Evolutionary conservation across 2,329 filamentous ascomycete genomes (phyloP), one percentile per base, ranked within the genome.

Genomic region (Cladosporium sp.): DNA sequence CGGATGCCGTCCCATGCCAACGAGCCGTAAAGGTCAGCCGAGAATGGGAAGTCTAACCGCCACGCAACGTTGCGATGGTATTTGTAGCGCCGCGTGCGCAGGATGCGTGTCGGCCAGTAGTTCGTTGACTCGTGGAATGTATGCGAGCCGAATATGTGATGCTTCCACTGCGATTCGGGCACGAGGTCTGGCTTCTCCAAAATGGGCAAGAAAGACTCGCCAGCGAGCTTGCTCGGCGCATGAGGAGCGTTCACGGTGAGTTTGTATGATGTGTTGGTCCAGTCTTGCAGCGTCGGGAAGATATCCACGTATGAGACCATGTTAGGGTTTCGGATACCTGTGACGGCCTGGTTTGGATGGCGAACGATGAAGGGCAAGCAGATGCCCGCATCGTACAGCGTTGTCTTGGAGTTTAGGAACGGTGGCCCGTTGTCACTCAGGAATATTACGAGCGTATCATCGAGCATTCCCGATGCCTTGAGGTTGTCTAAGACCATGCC

Each of bases 371-470:
- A 72, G 0, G 82, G 82, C 1, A 84, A 71, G 11, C 78, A 73
- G 0, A 82, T 74, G 18, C 83, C 82, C 0, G 82, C 80, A 61
- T 84, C 82, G 68, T 80, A 85, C 0, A 85, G 73, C 0, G 81
- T 84, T 0, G 82, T 84, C 70, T 84, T 84, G 10, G 82, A 83
- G 71, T 85, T 84, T 67, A 84, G 70, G 67, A 85, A 84, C 0
- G 82, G 82, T 0, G 81, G 76, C 0, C 82, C 82, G 47, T 84
- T 84, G 64, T 85, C 82, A 66, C 80, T 83, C 3, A 81, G 68
- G 64, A 85, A 83, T 3, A 54, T 54, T 26, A 54, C 26, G 6
- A 54, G 51, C 2, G 51, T 54, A 7, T 30, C 18, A 21, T 54
- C 51, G 6, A 54, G 51, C 26, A 54, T 7, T 15, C 51, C 51